Evolutionary conservation across 768 basidiomycete species (phyloP).

Genomic region (Suillus weaverae): DNA sequence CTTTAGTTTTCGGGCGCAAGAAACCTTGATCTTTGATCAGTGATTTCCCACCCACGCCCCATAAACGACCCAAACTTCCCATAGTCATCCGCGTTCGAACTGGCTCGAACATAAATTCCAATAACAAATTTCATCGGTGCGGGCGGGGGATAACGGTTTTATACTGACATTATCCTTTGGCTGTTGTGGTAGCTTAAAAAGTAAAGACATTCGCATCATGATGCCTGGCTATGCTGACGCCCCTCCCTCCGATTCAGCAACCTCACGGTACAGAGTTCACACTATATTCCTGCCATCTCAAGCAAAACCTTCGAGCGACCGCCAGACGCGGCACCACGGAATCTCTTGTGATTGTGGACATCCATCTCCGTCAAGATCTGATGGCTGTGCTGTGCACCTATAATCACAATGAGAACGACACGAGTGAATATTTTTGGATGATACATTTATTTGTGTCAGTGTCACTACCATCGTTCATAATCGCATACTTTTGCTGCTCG

Average conservation of each 20-base stretch:
- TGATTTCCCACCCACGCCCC: background rate
- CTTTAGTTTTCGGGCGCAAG: too few relatives aligned
- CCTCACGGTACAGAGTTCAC: background rate
- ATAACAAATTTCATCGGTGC: background rate
- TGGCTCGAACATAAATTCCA: background rate
- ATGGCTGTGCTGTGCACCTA: too few relatives aligned
- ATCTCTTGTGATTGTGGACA: too few relatives aligned
- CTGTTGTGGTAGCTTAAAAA: background rate
- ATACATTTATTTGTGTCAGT: too few relatives aligned
- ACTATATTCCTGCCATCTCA: too few relatives aligned
- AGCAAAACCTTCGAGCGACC: too few relatives aligned
- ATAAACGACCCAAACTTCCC: background rate
- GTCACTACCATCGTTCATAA: too few relatives aligned
- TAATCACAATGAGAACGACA: too few relatives aligned
- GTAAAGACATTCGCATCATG: background rate
- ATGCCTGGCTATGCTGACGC: background rate
- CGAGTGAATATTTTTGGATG: too few relatives aligned
- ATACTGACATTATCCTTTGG: background rate
- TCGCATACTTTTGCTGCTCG: too few relatives aligned
- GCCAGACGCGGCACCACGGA: too few relatives aligned
- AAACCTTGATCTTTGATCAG: background rate
- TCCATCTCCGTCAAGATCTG: too few relatives aligned
- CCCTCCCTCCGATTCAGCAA: background rate
- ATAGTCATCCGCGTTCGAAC: background rate
- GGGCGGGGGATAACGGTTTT: background rate